These are phyloP conservation scores for Smallanthus sonchifolius DNA, from an alignment of 129 eudicot genomes.

Conservation along the genomic window DNA sequence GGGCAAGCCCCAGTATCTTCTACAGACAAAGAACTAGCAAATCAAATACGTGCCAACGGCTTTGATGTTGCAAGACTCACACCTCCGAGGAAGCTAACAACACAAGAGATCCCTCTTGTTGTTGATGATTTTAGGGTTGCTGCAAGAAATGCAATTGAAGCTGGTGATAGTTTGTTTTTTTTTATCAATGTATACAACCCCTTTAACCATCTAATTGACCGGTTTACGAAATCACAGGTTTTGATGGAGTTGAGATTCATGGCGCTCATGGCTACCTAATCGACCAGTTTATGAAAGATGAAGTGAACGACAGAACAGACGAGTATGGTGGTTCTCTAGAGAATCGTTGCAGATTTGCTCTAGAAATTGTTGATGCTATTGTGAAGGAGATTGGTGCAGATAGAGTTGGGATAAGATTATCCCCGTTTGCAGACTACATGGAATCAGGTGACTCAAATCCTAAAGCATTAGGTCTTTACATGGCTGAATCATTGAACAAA, in stretches of 20 bases:
- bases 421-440: constrained; percentile 31
- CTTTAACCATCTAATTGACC: background rate
- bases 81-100: constrained; percentile 26
- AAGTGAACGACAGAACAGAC: no score
- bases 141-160: constrained; percentile 40
- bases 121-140: constrained; percentile 35
- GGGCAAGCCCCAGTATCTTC: constrained; percentile 38
- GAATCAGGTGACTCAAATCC: constrained; percentile 39
- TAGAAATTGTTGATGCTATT: no score
- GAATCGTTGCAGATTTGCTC: no score
- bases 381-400: no score
- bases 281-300: no score
- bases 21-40: constrained; percentile 22
- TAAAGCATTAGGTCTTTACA: constrained; percentile 33
- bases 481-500: constrained; percentile 31
- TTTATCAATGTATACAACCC: background rate
- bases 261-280: no score
- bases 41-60: constrained; percentile 23
- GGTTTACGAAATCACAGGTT: no score
- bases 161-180: constrained; percentile 21
- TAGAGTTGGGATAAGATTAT: constrained; percentile 38
- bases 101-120: constrained; percentile 27
- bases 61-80: constrained; percentile 25
- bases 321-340: no score
- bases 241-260: no score